Base-by-base conservation (phyloP, 768 basidiomycete genomes). In the Termitomyces sp. region DNA sequence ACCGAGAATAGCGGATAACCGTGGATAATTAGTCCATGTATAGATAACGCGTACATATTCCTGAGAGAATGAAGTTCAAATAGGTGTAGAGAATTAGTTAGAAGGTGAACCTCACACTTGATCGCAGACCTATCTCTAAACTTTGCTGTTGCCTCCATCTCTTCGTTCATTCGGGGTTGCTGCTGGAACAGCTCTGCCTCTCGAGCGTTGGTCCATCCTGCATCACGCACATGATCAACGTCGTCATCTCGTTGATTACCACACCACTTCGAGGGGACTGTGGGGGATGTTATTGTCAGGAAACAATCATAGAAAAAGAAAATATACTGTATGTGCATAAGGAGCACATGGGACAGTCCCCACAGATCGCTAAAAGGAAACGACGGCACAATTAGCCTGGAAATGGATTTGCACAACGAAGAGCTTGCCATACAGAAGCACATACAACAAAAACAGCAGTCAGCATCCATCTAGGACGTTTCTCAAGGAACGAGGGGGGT, bases 221-320 rank as follows among this genome's bases (percentile, higher is more conserved):
- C 33, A 32, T 60, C 53, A 2, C 12, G 49, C 50, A 47, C 20
- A 28, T 33, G 35, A 5, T 28, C 26, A 12, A 28, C 32, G 18
- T 63, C 52, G 26, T 46, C 33, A 32, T 52, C 33, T 38, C 8
- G 28, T 26, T 47, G 55, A 38, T 58, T 58, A n/a, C 56, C 49
- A 38, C 59, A 63, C 63, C 63, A 63, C n/a, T 55, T 61, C 3
- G 63, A 61, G n/a, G 63, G 63, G 18, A 63, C 63, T 63, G 26
- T 13, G 38, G 10, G 9, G 13, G 1, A 49, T 14, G 30, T 53
- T 16, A 13, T 33, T 40, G 23, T 20, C 26, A 30, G 18, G 18
- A 20, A 26, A 20, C 14, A 28, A 35, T 1, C 36, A 33, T 8
- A 5, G 30, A 43, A 13, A 46, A 26, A 32, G 44, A 5, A 32